Evolutionary conservation across 2,329 filamentous ascomycete genomes (phyloP), one percentile per base, ranked within the genome.

Genomic region (Colletotrichum navitas): DNA sequence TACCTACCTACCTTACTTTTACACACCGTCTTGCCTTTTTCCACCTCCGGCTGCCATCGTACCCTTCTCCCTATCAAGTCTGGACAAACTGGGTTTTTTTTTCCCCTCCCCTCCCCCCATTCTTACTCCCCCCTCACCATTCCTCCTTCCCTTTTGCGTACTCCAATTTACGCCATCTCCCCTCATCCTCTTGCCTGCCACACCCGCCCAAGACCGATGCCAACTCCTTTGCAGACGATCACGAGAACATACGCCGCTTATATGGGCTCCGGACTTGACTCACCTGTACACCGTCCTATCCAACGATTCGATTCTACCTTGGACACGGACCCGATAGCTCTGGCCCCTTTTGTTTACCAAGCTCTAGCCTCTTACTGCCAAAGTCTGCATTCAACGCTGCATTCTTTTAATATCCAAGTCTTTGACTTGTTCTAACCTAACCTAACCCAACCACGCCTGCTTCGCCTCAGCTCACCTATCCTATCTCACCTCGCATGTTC

Each of bases 31-130:
- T 45, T 43, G 41, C 54, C 64, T 62, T 67, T 62, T 43, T 26
- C 34, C 34, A 52, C 36, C 64, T 39, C n/a, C 41, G 52, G 24
- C 62, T 45, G 61, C 45, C 54, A 52, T 60, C 62, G 14, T 36
- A 54, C 34, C 34, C n/a, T 12, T 41, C 34, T 63, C 65, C 49
- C 65, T 59, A 71, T 63, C 39, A 34, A 52, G 34, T 60, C 68
- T 63, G 54, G 43, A 39, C 58, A 68, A 5, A 45, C 67, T 72
- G 62, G 47, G 59, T 55, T 70, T 70, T 70, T 66, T 66, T 18
- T 29, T 11, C 4, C 6, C 18, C 39, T 1, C 16, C 18, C 34
- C 16, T 18, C 24, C 10, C 21, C 18, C 21, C 32, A 61, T 29
- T 11, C 8, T 24, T 70, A 26, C 41, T 45, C 10, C 32, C 61